Evolutionary conservation across 1,284 basidiomycete species (phyloP).

Genomic region (Ceratobasidium sp.): DNA sequence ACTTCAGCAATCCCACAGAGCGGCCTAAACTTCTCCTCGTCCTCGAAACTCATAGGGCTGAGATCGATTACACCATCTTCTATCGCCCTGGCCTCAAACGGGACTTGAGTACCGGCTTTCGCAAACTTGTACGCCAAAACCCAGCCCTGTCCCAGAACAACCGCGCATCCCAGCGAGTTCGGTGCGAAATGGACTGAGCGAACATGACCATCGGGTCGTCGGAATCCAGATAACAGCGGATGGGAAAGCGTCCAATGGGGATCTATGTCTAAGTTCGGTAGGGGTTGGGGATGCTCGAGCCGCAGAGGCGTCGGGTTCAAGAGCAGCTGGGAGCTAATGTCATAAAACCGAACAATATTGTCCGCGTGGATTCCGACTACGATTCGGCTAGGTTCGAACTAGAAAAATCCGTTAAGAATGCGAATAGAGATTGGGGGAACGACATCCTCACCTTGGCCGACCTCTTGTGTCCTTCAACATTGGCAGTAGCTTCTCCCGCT

Average conservation of each 20-base stretch:
- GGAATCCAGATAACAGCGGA: slow-evolving; percentile 54
- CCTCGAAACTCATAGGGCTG: slow-evolving; percentile 53
- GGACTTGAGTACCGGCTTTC: slow-evolving; percentile 46
- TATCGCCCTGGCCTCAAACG: slow-evolving; percentile 46
- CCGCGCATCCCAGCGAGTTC: slow-evolving; percentile 71
- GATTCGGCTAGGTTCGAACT: slow-evolving; percentile 68
- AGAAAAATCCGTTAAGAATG: slow-evolving; percentile 38
- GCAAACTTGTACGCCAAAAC: slow-evolving; percentile 67
- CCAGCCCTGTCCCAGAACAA: slow-evolving; percentile 70
- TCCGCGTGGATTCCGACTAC: slow-evolving; percentile 72
- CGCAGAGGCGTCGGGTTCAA: slow-evolving; percentile 55
- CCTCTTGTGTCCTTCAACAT: slow-evolving; percentile 13
- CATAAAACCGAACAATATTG: slow-evolving; percentile 70
- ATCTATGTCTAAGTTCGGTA: slow-evolving; percentile 70
- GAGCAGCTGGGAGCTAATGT: slow-evolving; percentile 72
- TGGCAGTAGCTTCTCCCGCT: slow-evolving; percentile 2
- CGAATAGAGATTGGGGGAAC: not conserved
- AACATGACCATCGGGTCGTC: slow-evolving; percentile 53
- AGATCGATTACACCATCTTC: slow-evolving; percentile 60
- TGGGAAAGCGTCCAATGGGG: slow-evolving; percentile 40
- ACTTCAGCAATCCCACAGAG: slow-evolving; percentile 63
- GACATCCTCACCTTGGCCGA: slow-evolving; percentile 36
- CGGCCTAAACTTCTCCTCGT: slow-evolving; percentile 62
- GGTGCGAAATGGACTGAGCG: slow-evolving; percentile 64
- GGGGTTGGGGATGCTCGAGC: slow-evolving; percentile 64